Base-by-base conservation (phyloP, 1,139 yeast genomes). In the Geotrichum reessii region DNA sequence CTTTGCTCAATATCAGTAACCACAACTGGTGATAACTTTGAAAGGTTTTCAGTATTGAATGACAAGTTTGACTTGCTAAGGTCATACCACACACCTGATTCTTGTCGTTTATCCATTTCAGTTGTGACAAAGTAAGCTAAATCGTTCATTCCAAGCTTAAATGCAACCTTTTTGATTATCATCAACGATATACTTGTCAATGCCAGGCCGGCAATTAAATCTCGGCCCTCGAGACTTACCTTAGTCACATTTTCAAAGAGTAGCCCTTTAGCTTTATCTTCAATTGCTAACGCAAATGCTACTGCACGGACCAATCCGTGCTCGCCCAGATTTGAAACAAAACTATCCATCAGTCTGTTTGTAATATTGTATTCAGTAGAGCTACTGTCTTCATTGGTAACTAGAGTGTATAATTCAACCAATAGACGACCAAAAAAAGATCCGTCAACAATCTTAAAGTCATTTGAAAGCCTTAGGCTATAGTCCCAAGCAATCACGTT, bases 291-390 rank as follows among this genome's bases (percentile, higher is more conserved):
- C 19, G 56, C 55, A 28, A 56, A 52, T 2, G 58, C 40, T 2
- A 49, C 21, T 4, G 56, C 55, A 24, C 58, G 47, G 22, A 52
- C 24, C 14, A 56, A 46, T 11, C 58, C 58, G 21, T 53, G 56
- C 8, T 14, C 46, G 19, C 58, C 58, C 37, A 56, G 24, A 17
- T 28, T 37, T 12, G 19, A 25, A 6, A 56, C 17, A 42, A 47
- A 48, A 12, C 27, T 40, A 24, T 25, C 40, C 11, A 42, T 17
- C 9, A 56, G 44, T 22, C 28, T 2, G 17, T 22, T 47, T 47
- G 24, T 37, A 17, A 33, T 21, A 14, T 47, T 5, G 27, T 33
- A 53, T 24, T 53, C 56, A 4, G 33, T 46, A 7, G 46, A n/a
- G 2, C 3, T 11, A n/a, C 27, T 44, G n/a, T 47, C 21, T 24